phyloP scores from a whole-genome alignment of 495 filamentous ascomycete species.

The Xylaria curta region DNA sequence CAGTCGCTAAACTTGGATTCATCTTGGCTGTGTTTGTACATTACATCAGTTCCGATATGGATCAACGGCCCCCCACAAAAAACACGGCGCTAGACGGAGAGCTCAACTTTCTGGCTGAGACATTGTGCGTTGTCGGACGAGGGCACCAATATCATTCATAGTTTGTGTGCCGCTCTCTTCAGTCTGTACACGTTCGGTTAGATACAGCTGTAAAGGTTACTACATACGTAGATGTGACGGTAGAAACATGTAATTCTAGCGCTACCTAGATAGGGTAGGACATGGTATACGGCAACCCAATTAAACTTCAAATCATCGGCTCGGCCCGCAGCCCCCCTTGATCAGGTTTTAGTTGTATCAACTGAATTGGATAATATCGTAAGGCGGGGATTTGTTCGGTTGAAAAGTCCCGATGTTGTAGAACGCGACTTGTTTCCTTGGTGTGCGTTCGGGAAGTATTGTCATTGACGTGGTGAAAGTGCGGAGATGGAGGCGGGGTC shows the following conservation, averaged over 20 bases:
- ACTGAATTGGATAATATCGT: not conserved
- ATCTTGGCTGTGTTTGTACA: not conserved
- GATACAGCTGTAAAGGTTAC: not conserved
- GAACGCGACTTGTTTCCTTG: not conserved
- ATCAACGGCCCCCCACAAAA: not conserved
- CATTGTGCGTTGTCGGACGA: not conserved
- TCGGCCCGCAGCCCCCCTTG: not conserved
- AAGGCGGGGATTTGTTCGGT: not conserved
- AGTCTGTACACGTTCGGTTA: not conserved
- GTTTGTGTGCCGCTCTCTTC: not conserved
- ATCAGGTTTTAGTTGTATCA: not conserved
- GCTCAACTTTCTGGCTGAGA: not conserved
- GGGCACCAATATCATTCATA: not conserved
- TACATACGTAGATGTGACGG: not conserved
- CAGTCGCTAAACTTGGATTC: conserved; percentile 5
- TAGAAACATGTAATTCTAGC: not conserved
- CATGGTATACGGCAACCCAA: not conserved
- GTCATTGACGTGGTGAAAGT: not conserved
- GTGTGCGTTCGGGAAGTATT: not conserved
- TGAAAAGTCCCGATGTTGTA: not conserved
- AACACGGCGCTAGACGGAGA: not conserved
- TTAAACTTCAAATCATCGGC: not conserved
- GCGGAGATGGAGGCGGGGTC: conserved; percentile 18
- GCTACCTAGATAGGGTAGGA: not conserved
- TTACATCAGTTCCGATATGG: not conserved